These are phyloP conservation scores for Parietaria judaica DNA, from an alignment of 306 rosid species.

Conservation along the genomic window DNA sequence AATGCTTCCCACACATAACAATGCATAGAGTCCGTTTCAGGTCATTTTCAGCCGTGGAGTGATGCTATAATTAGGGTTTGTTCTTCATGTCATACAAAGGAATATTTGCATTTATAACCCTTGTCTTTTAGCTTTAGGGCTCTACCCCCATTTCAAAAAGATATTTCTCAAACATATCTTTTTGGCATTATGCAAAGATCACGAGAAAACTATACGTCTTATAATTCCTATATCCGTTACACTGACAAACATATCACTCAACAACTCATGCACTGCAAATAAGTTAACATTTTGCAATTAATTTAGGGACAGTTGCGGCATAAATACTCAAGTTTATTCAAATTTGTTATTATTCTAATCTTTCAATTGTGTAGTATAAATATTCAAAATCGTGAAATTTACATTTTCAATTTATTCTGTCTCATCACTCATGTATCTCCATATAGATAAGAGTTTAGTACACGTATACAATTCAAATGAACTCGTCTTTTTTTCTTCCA, in stretches of 20 bases:
- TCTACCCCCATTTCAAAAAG: slow-evolving; percentile 1
- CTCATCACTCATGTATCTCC: too few species aligned
- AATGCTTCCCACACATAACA: not conserved
- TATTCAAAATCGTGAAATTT: too few species aligned
- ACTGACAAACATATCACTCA: not conserved
- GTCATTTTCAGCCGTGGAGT: slow-evolving; percentile 33
- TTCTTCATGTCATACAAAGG: slow-evolving; percentile 27
- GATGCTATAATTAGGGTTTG: slow-evolving; percentile 33
- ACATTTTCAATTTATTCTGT: too few species aligned
- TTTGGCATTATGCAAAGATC: not conserved
- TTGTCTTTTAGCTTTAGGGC: slow-evolving; percentile 29
- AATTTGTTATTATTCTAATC: too few species aligned
- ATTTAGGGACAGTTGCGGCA: too few species aligned
- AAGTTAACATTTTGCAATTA: too few species aligned
- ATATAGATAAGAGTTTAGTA: too few species aligned
- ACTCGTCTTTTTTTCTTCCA: too few species aligned
- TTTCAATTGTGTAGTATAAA: too few species aligned
- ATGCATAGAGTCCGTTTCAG: slow-evolving; percentile 10
- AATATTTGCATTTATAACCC: slow-evolving; percentile 36
- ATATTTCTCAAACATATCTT: not conserved
- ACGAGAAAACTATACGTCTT: not conserved
- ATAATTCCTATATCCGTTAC: too few species aligned
- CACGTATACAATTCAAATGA: too few species aligned
- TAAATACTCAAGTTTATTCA: too few species aligned
- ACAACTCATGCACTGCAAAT: not conserved